Conservation (phyloP, 2,329 filamentous ascomycete genomes). For the Aspergillus bombycis region DNA sequence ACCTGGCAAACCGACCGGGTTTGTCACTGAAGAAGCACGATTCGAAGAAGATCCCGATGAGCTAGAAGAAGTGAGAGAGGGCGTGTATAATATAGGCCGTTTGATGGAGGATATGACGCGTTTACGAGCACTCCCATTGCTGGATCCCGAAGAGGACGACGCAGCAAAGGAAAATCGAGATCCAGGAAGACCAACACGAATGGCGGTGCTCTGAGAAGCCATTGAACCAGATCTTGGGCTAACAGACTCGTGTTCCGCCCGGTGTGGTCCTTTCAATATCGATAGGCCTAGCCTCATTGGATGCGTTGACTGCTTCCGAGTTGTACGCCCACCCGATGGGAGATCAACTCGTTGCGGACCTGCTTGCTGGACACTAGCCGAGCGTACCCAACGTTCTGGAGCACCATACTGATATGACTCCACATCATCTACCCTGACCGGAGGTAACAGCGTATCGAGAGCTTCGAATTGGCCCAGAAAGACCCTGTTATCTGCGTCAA, state of each 20-base stretch:
- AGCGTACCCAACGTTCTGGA: conserved; percentile 56
- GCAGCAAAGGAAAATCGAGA: conserved; percentile 36
- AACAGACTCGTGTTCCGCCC: conserved; percentile 22
- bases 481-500: conserved; percentile 60
- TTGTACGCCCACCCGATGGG: conserved; percentile 47
- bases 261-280: conserved; percentile 26
- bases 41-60: conserved; percentile 28
- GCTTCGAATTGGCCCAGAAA: conserved; percentile 62
- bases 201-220: conserved; percentile 39
- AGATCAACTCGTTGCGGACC: conserved; percentile 34
- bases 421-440: conserved; percentile 56
- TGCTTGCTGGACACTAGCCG: conserved; percentile 39
- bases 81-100: conserved; percentile 35
- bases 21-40: conserved; percentile 16
- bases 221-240: conserved; percentile 34
- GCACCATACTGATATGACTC: conserved; percentile 63
- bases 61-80: conserved; percentile 37
- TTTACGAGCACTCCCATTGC: conserved; percentile 22
- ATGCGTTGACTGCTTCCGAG: conserved; percentile 29
- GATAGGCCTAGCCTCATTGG: conserved; percentile 24
- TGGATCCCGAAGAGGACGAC: conserved; percentile 39
- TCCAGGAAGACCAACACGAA: conserved; percentile 34
- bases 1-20: conserved; percentile 34
- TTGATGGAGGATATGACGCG: conserved; percentile 25
- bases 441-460: conserved; percentile 57